A percentile compares a stretch with the other conserved stretches of the same genome.
Evolutionary conservation across 2,329 filamentous ascomycete species (phyloP).

Genomic region (Berkeleyomyces rouxiae): DNA sequence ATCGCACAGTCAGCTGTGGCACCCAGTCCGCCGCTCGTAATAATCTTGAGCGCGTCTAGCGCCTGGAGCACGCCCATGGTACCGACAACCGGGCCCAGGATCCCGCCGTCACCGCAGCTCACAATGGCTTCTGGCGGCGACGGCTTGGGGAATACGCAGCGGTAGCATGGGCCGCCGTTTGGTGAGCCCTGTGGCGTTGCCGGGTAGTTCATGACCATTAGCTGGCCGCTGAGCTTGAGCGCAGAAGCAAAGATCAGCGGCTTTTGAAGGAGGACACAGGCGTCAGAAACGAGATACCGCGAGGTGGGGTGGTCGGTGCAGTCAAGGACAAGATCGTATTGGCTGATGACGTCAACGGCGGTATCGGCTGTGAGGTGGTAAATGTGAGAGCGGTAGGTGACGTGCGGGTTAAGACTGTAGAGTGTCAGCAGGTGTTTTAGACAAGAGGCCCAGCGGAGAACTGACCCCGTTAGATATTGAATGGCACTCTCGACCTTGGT

Average conservation of each 20-base stretch:
- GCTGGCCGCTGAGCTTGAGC: conserved; percentile 72
- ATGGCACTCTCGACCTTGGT: conserved; percentile 68
- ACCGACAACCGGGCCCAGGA: conserved; percentile 82
- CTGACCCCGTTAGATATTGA: conserved; percentile 38
- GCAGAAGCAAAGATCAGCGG: conserved; percentile 81
- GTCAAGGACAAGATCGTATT: conserved; percentile 76
- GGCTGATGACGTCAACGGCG: conserved; percentile 45
- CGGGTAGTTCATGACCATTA: conserved; percentile 76
- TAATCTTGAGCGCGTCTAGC: conserved; percentile 72
- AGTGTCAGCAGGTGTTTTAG: background rate
- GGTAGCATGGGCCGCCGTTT: conserved; percentile 68
- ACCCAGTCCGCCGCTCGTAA: conserved; percentile 30
- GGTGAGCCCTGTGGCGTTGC: conserved; percentile 38
- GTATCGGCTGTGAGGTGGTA: conserved; percentile 52
- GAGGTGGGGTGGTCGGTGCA: conserved; percentile 89
- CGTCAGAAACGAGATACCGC: conserved; percentile 83
- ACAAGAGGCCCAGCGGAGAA: background rate
- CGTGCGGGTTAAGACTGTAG: conserved; percentile 52
- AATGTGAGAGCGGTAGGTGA: conserved; percentile 45
- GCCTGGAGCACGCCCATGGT: conserved; percentile 88
- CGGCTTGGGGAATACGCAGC: conserved; percentile 79
- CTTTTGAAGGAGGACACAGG: conserved; percentile 63
- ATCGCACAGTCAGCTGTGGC: background rate
- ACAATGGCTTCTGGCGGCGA: conserved; percentile 69
- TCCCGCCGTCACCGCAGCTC: conserved; percentile 82